Evolutionary conservation across 192 early-diverging fungal genomes (phyloP), one percentile per base, ranked within the genome.

Genomic region (Glomus cerebriforme): DNA sequence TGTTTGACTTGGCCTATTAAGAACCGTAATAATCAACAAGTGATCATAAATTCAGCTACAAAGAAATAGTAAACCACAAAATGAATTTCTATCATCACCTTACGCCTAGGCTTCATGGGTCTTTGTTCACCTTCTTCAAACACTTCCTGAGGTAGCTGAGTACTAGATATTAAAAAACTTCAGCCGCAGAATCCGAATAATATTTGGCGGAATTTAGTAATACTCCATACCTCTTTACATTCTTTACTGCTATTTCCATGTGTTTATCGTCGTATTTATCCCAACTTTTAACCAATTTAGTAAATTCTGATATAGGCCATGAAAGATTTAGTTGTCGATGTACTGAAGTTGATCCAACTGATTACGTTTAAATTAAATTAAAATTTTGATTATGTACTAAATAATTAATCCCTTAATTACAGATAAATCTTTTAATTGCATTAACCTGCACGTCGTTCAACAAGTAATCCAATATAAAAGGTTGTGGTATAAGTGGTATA

Each of bases 391-490:
- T 4, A 37, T 2, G 2, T 43, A 43, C n/a, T 43, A 29, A 62
- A 34, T n/a, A 77, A 27, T 7, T 24, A 65, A 22, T 8, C 34
- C 22, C 27, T 4, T 47, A 12, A 37, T 8, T 58, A 73, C 1
- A 49, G 9, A 45, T 29, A 22, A 24, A 27, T 6, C 7, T 59
- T 32, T 66, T 31, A 17, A 39, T 12, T 43, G 31, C 17, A 74
- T 59, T 34, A 82, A 85, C 87, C 83, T 80, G 88, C 81, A 74
- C 88, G 89, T 27, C 89, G 83, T 45, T 88, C 86, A 32, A 96
- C 87, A 37, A 85, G 80, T 19, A 99, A 80, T 2, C 97, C 98
- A 82, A 99, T 90, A 80, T 98, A 98, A 80, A 97, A 98, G 17
- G 90, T 90, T 6, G 96, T 93, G 3, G 93, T 93, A 75, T 90